phyloP scores from a whole-genome alignment of 2,329 filamentous ascomycete genomes.

The Ceratocystis papillata region DNA sequence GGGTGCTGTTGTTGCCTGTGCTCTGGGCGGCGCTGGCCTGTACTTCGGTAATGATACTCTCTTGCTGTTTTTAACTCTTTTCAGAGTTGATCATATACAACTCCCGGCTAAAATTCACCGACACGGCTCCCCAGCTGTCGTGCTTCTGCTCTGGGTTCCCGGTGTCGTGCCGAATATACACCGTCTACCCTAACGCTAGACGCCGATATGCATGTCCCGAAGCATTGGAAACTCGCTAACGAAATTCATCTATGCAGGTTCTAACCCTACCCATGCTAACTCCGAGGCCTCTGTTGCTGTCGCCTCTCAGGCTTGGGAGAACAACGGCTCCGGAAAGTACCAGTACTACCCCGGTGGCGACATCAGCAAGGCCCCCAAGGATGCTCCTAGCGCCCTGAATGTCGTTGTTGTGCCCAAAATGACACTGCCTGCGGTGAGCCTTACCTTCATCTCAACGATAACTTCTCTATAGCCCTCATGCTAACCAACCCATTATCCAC shows the following conservation, averaged over 20 bases:
- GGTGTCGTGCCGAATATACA: background rate
- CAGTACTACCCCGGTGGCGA: constrained; percentile 81
- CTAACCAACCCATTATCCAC: background rate
- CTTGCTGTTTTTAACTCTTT: background rate
- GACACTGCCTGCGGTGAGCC: constrained; percentile 70
- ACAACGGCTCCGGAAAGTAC: constrained; percentile 55
- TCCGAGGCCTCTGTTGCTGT: constrained; percentile 71
- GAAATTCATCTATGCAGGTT: constrained; percentile 42
- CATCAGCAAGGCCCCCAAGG: constrained; percentile 59
- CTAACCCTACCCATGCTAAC: constrained; percentile 71
- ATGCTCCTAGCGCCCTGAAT: constrained; percentile 92
- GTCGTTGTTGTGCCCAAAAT: constrained; percentile 89
- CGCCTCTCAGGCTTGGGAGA: constrained; percentile 88
- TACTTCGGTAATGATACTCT: constrained; percentile 56
- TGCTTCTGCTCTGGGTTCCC: background rate
- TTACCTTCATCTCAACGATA: background rate
- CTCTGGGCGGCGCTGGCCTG: constrained; percentile 80
- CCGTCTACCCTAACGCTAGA: background rate
- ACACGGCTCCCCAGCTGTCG: background rate
- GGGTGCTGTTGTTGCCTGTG: constrained; percentile 78
- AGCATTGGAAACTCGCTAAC: background rate
- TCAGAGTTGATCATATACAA: background rate
- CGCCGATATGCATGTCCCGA: background rate
- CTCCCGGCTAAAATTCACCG: background rate
- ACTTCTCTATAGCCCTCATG: background rate